These are phyloP conservation scores for Strobilomyces confusus DNA, from an alignment of 768 basidiomycete species.

Conservation along the genomic window DNA sequence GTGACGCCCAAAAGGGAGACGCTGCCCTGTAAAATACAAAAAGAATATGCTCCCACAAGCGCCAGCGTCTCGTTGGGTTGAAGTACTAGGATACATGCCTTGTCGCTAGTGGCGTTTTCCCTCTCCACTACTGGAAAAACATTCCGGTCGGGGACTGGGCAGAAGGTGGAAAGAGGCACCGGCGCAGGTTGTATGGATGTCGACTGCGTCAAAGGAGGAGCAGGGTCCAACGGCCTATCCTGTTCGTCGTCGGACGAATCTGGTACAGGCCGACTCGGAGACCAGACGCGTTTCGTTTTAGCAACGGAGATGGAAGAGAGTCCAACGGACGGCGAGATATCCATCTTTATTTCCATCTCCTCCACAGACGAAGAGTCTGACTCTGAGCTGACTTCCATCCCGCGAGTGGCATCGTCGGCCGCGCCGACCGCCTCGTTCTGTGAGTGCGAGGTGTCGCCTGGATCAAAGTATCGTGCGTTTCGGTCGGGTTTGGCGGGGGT, in stretches of 20 bases:
- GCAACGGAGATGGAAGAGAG: conserved; percentile 13
- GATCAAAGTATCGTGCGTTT: conserved; percentile 33
- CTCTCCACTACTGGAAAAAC: conserved; percentile 21
- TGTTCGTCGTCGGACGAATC: conserved; percentile 53
- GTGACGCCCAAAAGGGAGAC: conserved; percentile 56
- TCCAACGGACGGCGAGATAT: conserved; percentile 13
- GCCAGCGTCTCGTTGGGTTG: conserved; percentile 39
- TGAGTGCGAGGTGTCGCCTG: conserved; percentile 30
- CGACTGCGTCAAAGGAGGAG: neutral
- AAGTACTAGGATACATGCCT: conserved; percentile 42
- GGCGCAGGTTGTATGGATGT: conserved; percentile 13
- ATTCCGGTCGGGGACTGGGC: conserved; percentile 36
- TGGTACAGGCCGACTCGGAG: conserved; percentile 48
- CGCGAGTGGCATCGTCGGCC: conserved; percentile 32
- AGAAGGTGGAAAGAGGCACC: conserved; percentile 45
- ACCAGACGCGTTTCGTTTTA: conserved; percentile 45
- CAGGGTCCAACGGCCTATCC: neutral
- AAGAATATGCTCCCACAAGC: conserved; percentile 52
- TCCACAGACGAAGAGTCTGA: conserved; percentile 25
- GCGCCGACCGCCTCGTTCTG: conserved; percentile 11
- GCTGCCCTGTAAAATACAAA: conserved; percentile 61
- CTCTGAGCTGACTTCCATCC: conserved; percentile 35
- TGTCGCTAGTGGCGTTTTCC: neutral
- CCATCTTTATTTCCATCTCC: conserved; percentile 18
- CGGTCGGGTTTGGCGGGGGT: conserved; percentile 18